Conservation (phyloP, 306 rosid genomes). For the Prunus kanzakura region DNA sequence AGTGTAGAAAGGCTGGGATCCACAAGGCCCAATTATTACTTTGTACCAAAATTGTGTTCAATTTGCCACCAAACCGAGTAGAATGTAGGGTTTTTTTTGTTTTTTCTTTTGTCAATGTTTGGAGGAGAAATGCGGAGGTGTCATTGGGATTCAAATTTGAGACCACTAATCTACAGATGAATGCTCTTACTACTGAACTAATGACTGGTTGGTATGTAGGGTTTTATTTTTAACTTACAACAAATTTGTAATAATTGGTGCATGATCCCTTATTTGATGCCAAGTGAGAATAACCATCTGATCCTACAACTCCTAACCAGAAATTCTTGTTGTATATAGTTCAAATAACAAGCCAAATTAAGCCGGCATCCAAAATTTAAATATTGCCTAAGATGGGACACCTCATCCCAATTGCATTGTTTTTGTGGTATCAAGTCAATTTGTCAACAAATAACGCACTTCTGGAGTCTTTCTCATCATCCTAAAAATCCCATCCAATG, state of each 20-base stretch:
- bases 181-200: no score
- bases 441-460: not conserved
- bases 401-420: slow-evolving; percentile 1
- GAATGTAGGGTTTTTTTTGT: not conserved
- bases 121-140: no score
- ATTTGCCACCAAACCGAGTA: not conserved
- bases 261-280: not conserved
- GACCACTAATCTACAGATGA: no score
- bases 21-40: not conserved
- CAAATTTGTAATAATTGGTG: not conserved
- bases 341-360: slow-evolving; percentile 1
- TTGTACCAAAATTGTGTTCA: not conserved
- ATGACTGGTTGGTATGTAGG: accelerated
- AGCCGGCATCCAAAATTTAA: not conserved
- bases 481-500: not conserved
- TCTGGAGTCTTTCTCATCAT: not conserved
- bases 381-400: not conserved
- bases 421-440: not conserved
- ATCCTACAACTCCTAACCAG: not conserved
- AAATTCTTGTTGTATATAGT: not conserved
- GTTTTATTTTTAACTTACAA: no score
- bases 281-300: not conserved
- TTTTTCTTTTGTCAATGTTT: no score
- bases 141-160: no score
- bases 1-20: not conserved